Evolutionary conservation across 192 early-diverging fungal genomes (phyloP), one percentile per base, ranked within the genome.

Genomic region (Diversispora epigaea): DNA sequence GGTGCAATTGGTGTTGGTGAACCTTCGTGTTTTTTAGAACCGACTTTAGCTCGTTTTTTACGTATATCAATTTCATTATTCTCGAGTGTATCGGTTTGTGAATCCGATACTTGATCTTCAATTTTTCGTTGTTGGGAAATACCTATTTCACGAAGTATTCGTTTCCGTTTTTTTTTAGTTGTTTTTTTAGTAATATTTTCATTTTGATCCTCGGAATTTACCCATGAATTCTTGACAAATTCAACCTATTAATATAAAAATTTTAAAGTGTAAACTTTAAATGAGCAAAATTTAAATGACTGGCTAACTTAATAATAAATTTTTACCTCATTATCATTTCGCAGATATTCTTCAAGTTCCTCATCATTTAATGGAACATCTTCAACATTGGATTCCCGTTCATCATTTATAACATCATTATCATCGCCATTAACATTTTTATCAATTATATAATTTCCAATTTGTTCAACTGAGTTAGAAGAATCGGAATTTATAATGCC

Each of bases 251-350:
- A 54, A 54, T 11, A 11, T 17, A 17, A 17, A 52, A 17, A 12
- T 52, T 52, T 52, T 52, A 17, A 17, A 17, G 12, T 54, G 50
- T 7, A 4, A 17, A 54, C 12, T 17, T 54, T 4, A 8, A 11
- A 54, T 17, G n/a, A 54, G n/a, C 14, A 54, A 17, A 11, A 49
- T 17, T 54, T 4, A 54, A 17, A 54, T 54, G 12, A 54, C 4
- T 54, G 14, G 49, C 11, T 52, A 12, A 11, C 4, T 54, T 54
- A 54, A 54, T 17, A 52, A 11, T 11, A 54, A 54, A 39, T 61
- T 39, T 32, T 32, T 61, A 39, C 60, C 25, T 62, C 60, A 39
- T 62, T 32, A 15, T 62, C 60, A 62, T 62, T 32, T 15, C 60
- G 22, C 25, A 62, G 14, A 15, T 62, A 62, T 10, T 62, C 60